Base-by-base conservation (phyloP, 371 early-diverging fungal genomes). In the Mucor circinelloides region DNA sequence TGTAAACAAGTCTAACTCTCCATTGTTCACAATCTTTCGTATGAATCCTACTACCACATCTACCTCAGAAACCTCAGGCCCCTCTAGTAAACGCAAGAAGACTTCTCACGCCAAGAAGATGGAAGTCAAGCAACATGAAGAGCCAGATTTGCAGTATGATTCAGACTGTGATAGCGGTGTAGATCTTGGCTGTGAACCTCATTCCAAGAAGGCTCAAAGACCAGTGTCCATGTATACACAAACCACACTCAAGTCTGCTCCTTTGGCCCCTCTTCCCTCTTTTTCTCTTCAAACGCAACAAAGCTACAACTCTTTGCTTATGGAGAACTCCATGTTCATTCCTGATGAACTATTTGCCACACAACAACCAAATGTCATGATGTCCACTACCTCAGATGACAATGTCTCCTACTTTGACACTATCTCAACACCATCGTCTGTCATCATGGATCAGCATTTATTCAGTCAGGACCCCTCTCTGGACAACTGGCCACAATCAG, bases 101-200 rank as follows among this genome's bases (percentile, higher is more conserved):
- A 28, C 21, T 7, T 17, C 31, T 5, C 38, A 42, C 10, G n/a
- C 30, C 12, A 28, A 58, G 28, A 28, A 62, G 32, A 48, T 57
- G n/a, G 25, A 44, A 48, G 15, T 40, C 40, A 38, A 52, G 54
- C 52, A 32, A 27, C 48, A 65, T 8, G 23, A 62, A 8, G 52
- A 10, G 3, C 42, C 21, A 3, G 19, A 34, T 7, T 19, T 58
- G 12, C 25, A 42, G 21, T 61, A 59, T 34, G 68, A 68, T 50
- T 71, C 72, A 19, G 72, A 72, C 28, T 68, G 72, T 57, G 72
- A 72, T 56, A 72, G 72, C 36, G 68, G 68, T n/a, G 58, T 72
- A 5, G 68, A 72, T 46, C 27, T 60, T 5, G 56, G 66, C 3
- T 48, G 59, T 40, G 50, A 50, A 25, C 6, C 9, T 7, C 21